Base-by-base conservation (phyloP, 163 green algal species). In the Trebouxiophyceae sp. region DNA sequence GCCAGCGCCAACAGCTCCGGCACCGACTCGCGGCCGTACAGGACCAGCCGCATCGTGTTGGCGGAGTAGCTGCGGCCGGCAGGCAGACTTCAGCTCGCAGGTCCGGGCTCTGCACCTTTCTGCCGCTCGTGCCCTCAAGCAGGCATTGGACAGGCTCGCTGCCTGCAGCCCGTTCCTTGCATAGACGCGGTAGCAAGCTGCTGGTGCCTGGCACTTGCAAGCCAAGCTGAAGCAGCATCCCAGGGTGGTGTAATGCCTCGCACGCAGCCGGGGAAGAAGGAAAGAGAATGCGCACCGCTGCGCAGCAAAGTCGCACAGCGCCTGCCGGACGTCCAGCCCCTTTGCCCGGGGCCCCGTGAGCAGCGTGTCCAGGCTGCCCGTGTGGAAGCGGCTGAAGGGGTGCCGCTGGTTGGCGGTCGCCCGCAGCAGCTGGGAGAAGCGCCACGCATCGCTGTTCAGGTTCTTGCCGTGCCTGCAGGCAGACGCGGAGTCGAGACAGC, bases 341-440 rank as follows among this genome's bases (percentile, higher is more conserved):
- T 66, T 54, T 0, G 63, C 64, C 47, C 71, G 69, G 23, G 89
- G 89, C 7, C 33, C 59, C 0, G 63, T 73, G 45, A 85, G 71
- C 12, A 97, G 86, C 22, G 90, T 96, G 16, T 89, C 74, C 23
- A 84, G 60, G 65, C 83, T 90, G 55, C 89, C 90, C 23, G 89
- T 93, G 45, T 76, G 78, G 67, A 95, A 95, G 26, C 79, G 75
- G 45, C 77, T 39, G 64, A 74, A 91, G 24, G 87, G 83, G 64
- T 95, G 83, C 0, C 62, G 29, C 1, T 68, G 62, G 63, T 86
- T 86, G 54, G 73, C 69, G 12, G 81, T 84, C 55, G 81, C 67
- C 68, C 85, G 87, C 60, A 62, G 71, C 39, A 90, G 78, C 80
- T 89, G 82, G 61, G 75, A 75, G 63, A 77, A 54, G 0, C 80